Conservation (phyloP, 208 protist genomes). For the Porcisia hertigi region DNA sequence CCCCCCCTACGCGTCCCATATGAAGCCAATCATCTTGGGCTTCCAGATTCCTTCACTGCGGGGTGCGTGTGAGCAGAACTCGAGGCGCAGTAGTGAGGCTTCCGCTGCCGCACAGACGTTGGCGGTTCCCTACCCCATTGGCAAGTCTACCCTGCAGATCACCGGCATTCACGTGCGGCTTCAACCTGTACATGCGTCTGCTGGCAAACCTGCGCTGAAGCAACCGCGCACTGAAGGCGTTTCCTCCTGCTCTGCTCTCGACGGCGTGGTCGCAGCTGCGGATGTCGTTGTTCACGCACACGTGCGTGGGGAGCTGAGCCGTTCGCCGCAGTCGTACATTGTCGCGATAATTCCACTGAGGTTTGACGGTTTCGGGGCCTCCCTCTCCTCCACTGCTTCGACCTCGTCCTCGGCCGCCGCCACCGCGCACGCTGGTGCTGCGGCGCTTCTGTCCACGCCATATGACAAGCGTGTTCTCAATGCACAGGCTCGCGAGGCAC, state of each 20-base stretch:
- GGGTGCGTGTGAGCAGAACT: constrained; percentile 22
- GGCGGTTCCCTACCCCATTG: constrained; percentile 48
- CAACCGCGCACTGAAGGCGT: not conserved
- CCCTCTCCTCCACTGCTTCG: not conserved
- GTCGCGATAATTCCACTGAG: constrained; percentile 32
- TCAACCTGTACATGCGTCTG: not conserved
- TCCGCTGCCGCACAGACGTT: constrained; percentile 7
- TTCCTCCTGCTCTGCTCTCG: not conserved
- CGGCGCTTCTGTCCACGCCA: constrained; percentile 6
- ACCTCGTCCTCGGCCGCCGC: not conserved
- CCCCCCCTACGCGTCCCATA: constrained; percentile 3
- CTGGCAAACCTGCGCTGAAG: not conserved
- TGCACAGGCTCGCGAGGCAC: constrained; percentile 29
- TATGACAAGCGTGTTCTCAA: constrained; percentile 46
- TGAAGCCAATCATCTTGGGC: constrained; percentile 27
- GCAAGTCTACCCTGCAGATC: constrained; percentile 53
- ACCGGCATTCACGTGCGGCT: constrained; percentile 56
- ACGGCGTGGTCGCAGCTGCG: constrained; percentile 1
- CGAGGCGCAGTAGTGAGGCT: constrained; percentile 8
- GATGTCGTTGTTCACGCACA: constrained; percentile 36
- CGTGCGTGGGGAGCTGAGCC: constrained; percentile 26
- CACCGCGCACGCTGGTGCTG: not conserved
- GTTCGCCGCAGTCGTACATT: constrained; percentile 24
- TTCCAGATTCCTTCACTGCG: constrained; percentile 46
- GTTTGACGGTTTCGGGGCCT: constrained; percentile 6